Evolutionary conservation across 2,329 filamentous ascomycete species (phyloP), one percentile per base, ranked within the genome.

Genomic region (Fusarium buxicola): DNA sequence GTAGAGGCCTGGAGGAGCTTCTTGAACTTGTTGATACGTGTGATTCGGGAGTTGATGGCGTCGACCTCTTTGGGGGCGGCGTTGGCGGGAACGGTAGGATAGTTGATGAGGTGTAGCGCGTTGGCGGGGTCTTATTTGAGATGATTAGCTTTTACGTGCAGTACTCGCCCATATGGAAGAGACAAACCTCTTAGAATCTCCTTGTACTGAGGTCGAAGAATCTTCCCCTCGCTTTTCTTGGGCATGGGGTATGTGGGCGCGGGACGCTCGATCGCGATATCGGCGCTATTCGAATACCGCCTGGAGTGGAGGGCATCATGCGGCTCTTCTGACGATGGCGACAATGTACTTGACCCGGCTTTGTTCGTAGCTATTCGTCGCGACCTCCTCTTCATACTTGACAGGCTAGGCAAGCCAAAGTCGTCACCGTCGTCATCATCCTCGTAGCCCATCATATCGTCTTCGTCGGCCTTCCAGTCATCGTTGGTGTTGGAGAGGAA

Each of bases 1-100:
- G 92, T 93, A 35, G 92, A 97, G 18, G 94, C 88, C 78, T 99
- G 95, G 7, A 99, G 82, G 48, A 99, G 92, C 70, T 90, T 91
- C 77, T 99, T 99, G 80, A 99, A 99, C 74, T 98, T 98, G 79
- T 99, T 97, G 75, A 99, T 99, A 62, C 95, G 89, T 7, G 92
- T 91, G 69, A 97, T 95, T 58, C 92, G 88, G 39, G 94, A 91
- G 54, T 91, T 94, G 73, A 96, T 89, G 11, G 89, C 90, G 73
- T 98, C 94, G 15, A 89, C 82, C 73, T 97, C 92, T 74, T 96
- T 98, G 2, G 89, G 84, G 1, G 88, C 86, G 3, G 94, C 92
- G 72, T 90, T 89, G 24, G 84, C 78, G 10, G 92, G 87, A 40
- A 91, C 82, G 1, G 91, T 80, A 7, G 93, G 89, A 76, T 99